A percentile compares a stretch with the other conserved stretches of the same genome.
Evolutionary conservation across 2,329 filamentous ascomycete genomes (phyloP).

Genomic region (Gnomoniopsis sp.): DNA sequence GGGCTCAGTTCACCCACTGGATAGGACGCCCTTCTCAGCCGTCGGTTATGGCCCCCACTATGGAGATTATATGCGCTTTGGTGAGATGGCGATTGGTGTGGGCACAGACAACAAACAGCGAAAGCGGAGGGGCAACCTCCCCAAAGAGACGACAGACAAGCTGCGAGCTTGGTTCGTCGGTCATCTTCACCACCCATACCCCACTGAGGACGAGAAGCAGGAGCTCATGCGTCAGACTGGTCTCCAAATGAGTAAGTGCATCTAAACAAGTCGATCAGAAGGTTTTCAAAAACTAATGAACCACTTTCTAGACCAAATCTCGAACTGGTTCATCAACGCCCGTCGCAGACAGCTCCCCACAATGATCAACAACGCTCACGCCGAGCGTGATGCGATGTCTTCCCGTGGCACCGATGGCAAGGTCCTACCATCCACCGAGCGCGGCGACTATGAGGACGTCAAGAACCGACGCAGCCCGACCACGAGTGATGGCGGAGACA

Average conservation of each 20-base stretch:
- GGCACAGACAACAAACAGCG: conserved; percentile 48
- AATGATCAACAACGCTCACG: conserved; percentile 55
- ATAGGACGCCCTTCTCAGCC: conserved; percentile 41
- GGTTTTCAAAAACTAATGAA: conserved; percentile 14
- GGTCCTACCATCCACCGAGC: conserved; percentile 36
- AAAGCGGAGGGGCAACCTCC: conserved; percentile 77
- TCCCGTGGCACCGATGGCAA: conserved; percentile 33
- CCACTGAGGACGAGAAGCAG: conserved; percentile 84
- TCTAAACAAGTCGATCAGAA: no score
- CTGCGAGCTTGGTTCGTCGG: conserved; percentile 75
- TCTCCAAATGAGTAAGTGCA: conserved; percentile 74
- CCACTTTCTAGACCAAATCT: conserved; percentile 58
- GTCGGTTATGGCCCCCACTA: conserved; percentile 37
- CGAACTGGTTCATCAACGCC: conserved; percentile 80
- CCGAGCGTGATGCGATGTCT: conserved; percentile 47
- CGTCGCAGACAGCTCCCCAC: conserved; percentile 61
- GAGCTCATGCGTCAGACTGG: conserved; percentile 73
- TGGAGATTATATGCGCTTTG: conserved; percentile 40
- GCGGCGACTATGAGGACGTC: conserved; percentile 32
- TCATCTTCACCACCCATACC: conserved; percentile 80
- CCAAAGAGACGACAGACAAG: conserved; percentile 84
- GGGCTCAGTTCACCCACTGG: conserved; percentile 39
- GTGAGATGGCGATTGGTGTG: conserved; percentile 34
- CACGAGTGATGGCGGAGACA: conserved; percentile 46
- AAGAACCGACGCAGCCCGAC: conserved; percentile 33